Evolutionary conservation across 1,284 basidiomycete genomes (phyloP), one percentile per base, ranked within the genome.

Genomic region (Moesziomyces sp.): DNA sequence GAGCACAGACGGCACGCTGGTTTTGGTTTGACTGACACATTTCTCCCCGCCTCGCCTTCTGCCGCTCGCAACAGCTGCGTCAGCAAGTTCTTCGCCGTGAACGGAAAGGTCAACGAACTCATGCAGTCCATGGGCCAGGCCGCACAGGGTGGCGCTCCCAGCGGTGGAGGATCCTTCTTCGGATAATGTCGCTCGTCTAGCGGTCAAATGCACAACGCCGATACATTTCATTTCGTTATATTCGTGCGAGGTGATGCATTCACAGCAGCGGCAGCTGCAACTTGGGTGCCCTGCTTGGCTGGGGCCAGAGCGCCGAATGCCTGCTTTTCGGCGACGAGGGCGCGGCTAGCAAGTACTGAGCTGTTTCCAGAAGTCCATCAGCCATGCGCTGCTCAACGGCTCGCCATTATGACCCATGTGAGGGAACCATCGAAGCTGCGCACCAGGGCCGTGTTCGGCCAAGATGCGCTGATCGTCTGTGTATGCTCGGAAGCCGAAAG

Each of bases 81-180:
- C 18, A 77, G 82, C 67, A 86, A 86, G 65, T 86, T 84, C 77
- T 85, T 86, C 58, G 70, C 80, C 9, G 95, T 95, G 73, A 96
- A 98, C 88, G 67, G 60, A 45, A 78, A 80, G 58, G 78, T 80
- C 54, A 77, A 77, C 56, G 78, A 80, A 35, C 76, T 76, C 44
- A 80, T 80, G 78, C 78, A 80, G 64, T 60, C 67, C 23, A 69
- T 78, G 65, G 78, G 76, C 21, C 76, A 78, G 46, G 64, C 73
- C 2, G 68, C 68, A 1, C 62, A 62, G 38, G 73, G 73, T 18
- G 73, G 66, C 16, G 69, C 68, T 40, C 58, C 62, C 18, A 58
- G 57, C 9, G 58, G 50, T 26, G 52, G 51, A 8, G 56, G 60
- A n/a, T 68, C 58, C 4, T 74, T 74, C 66, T 74, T 72, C 35